These are phyloP conservation scores for Neofusicoccum laricinum DNA, from an alignment of 2,329 filamentous ascomycete genomes.

Conservation along the genomic window DNA sequence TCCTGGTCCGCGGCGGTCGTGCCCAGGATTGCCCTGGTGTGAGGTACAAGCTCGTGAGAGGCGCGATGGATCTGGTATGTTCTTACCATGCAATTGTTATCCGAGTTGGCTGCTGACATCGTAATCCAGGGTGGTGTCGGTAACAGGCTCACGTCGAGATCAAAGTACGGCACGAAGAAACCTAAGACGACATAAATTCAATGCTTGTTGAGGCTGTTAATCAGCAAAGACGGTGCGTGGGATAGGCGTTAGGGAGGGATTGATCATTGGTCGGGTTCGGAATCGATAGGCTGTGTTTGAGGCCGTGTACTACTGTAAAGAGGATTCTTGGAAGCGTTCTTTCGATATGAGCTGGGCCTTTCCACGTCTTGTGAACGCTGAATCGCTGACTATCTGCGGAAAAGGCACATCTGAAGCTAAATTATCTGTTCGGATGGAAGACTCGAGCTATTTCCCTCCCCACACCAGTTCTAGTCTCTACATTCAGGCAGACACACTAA, in stretches of 20 bases:
- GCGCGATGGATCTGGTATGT: slow-evolving; percentile 87
- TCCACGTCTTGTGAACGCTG: too few relatives aligned
- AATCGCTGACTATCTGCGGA: too few relatives aligned
- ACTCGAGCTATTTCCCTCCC: too few relatives aligned
- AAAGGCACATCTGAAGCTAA: too few relatives aligned
- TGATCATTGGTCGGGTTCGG: neutral
- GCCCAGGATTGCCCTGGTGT: slow-evolving; percentile 98
- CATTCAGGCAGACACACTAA: too few relatives aligned
- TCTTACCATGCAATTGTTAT: neutral
- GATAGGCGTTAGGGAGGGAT: neutral
- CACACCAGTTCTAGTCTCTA: too few relatives aligned
- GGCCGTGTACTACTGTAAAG: neutral
- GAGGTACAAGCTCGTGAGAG: slow-evolving; percentile 88
- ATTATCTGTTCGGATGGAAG: too few relatives aligned
- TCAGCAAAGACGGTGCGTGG: neutral
- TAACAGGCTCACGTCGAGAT: slow-evolving; percentile 77
- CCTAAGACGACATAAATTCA: slow-evolving; percentile 62
- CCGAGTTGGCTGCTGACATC: slow-evolving; percentile 22
- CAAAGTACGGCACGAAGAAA: slow-evolving; percentile 99
- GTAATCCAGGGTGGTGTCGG: slow-evolving; percentile 76
- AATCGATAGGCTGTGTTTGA: neutral
- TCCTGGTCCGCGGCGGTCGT: slow-evolving; percentile 88
- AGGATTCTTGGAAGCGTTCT: too few relatives aligned
- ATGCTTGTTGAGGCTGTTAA: neutral
- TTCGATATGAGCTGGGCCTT: too few relatives aligned